These are phyloP conservation scores for Aspergillus novofumigatus DNA, from an alignment of 2,329 filamentous ascomycete genomes.

Conservation along the genomic window DNA sequence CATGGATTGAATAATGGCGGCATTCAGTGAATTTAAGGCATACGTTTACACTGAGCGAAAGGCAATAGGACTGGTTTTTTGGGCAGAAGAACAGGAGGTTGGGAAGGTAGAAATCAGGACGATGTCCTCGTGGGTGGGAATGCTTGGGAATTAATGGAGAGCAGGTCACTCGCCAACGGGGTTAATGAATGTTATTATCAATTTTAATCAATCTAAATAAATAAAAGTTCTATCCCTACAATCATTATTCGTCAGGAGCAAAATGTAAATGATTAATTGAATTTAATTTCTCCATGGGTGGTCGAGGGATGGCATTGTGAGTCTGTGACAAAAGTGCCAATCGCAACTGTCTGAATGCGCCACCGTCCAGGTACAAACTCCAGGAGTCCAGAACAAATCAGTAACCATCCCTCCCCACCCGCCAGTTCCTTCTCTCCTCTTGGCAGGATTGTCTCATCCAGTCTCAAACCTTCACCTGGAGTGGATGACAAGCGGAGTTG, in stretches of 20 bases:
- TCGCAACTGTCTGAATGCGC: not conserved
- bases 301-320: not conserved
- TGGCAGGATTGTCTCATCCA: not conserved
- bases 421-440: not conserved
- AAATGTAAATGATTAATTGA: not conserved
- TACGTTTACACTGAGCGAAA: not conserved
- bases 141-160: slow-evolving; percentile 8
- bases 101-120: slow-evolving; percentile 5
- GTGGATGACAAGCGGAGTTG: not conserved
- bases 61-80: not conserved
- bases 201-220: not conserved
- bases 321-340: not conserved
- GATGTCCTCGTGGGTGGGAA: not conserved
- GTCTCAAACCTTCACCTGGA: too few relatives aligned
- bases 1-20: not conserved
- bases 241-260: not conserved
- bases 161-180: not conserved
- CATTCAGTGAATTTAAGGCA: not conserved
- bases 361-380: not conserved
- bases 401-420: not conserved
- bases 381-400: not conserved
- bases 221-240: not conserved
- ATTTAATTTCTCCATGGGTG: not conserved
- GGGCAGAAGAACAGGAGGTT: not conserved
- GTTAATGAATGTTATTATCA: not conserved